Percentiles rank a stretch among this genome's conserved stretches.
phyloP scores from a whole-genome alignment of 1,284 basidiomycete genomes.

The Xerocomus amazonicus region DNA sequence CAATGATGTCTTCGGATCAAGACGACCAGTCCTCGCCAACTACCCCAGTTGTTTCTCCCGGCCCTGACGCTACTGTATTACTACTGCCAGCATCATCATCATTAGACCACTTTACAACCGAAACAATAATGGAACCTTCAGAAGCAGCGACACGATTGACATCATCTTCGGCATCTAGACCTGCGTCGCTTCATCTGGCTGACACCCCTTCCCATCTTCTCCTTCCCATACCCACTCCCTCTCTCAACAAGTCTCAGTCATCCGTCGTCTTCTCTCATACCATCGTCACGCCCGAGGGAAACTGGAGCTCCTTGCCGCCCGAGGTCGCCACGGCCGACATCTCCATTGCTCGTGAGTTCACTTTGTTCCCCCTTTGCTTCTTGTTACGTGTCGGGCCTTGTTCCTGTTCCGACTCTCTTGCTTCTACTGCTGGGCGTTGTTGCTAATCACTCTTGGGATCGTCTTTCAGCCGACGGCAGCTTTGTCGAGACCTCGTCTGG shows the following conservation, averaged over 20 bases:
- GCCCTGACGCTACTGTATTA: slow-evolving; percentile 27
- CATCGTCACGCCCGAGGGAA: slow-evolving; percentile 24
- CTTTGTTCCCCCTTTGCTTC: slow-evolving; percentile 4
- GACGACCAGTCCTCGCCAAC: slow-evolving; percentile 17
- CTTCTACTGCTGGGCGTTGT: slow-evolving; percentile 1
- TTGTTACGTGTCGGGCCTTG: slow-evolving; percentile 7
- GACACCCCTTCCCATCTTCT: slow-evolving; percentile 33
- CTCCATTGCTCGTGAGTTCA: slow-evolving; percentile 55
- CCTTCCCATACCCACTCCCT: slow-evolving; percentile 46
- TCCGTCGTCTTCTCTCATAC: slow-evolving; percentile 43
- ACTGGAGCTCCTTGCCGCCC: slow-evolving; percentile 35
- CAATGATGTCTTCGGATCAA: slow-evolving; percentile 29
- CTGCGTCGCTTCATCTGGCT: slow-evolving; percentile 25
- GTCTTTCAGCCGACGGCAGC: slow-evolving; percentile 56
- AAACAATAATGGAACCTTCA: slow-evolving; percentile 20
- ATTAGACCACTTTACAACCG: slow-evolving; percentile 26
- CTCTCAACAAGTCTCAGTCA: slow-evolving; percentile 40
- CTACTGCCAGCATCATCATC: slow-evolving; percentile 22
- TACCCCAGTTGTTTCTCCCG: slow-evolving; percentile 10
- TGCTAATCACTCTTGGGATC: slow-evolving; percentile 3
- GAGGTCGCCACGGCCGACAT: slow-evolving; percentile 59
- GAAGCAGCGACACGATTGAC: slow-evolving; percentile 18
- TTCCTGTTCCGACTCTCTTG: background rate
- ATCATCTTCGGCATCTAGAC: slow-evolving; percentile 17
- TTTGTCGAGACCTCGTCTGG: slow-evolving; percentile 78